Conservation (phyloP, 805 yeast genomes). For the Lachancea sp. region DNA sequence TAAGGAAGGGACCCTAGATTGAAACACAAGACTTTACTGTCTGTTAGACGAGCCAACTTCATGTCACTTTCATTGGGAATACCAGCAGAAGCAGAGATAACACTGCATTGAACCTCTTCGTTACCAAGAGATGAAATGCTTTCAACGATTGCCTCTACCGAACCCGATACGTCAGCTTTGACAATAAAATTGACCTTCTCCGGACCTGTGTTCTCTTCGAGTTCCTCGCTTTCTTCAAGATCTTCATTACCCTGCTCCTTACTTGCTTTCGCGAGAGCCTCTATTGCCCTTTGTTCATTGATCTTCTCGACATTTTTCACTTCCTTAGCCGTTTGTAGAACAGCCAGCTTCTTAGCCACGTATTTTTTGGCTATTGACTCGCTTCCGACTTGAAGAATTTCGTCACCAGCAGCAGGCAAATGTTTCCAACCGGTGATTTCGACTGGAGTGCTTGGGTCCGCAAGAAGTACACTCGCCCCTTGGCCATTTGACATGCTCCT, state of each 20-base stretch:
- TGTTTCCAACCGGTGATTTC: constrained; percentile 93
- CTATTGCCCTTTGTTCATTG: constrained; percentile 55
- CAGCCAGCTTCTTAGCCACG: constrained; percentile 53
- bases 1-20: constrained; percentile 59
- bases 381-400: constrained; percentile 64
- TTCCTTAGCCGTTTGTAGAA: constrained; percentile 53
- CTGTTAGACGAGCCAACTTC: constrained; percentile 60
- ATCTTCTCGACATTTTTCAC: constrained; percentile 60
- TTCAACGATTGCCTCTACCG: constrained; percentile 87
- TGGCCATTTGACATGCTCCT: constrained; percentile 68
- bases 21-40: constrained; percentile 72
- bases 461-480: constrained; percentile 56
- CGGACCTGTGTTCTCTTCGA: constrained; percentile 18
- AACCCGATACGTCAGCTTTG: constrained; percentile 90
- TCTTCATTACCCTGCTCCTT: constrained; percentile 40
- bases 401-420: constrained; percentile 86
- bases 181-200: constrained; percentile 54
- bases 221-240: constrained; percentile 29
- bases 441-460: constrained; percentile 85
- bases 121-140: constrained; percentile 80
- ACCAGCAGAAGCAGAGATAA: constrained; percentile 75
- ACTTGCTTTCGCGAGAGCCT: constrained; percentile 48
- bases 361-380: constrained; percentile 76
- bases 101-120: constrained; percentile 67
- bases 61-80: constrained; percentile 61